These are phyloP conservation scores for Epichloe aotearoae DNA, from an alignment of 2,329 filamentous ascomycete species.

Conservation along the genomic window DNA sequence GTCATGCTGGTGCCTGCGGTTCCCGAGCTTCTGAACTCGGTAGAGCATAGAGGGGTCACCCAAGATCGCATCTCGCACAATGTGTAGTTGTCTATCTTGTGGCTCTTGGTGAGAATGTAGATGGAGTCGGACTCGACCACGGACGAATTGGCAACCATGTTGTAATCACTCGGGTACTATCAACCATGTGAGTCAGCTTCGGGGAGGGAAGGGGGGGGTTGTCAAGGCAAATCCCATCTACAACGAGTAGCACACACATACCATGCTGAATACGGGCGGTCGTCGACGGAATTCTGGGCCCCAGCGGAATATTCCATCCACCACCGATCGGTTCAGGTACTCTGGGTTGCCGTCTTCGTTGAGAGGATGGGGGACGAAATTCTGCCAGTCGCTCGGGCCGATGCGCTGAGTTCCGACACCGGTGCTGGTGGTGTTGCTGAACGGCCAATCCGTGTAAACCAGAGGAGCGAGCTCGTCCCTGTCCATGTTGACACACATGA, in stretches of 20 bases:
- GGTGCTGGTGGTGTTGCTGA: slow-evolving; percentile 21
- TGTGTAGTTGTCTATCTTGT: slow-evolving; percentile 36
- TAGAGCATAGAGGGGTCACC: slow-evolving; percentile 53
- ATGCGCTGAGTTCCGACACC: slow-evolving; percentile 20
- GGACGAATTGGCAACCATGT: slow-evolving; percentile 49
- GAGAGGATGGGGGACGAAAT: slow-evolving; percentile 21
- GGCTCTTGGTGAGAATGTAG: slow-evolving; percentile 49
- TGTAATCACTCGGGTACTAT: slow-evolving; percentile 46
- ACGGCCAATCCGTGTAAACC: slow-evolving; percentile 49
- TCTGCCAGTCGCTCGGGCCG: slow-evolving; percentile 20
- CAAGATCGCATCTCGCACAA: slow-evolving; percentile 56
- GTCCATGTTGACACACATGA: slow-evolving; percentile 57
- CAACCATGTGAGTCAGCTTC: too few species aligned
- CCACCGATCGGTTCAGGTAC: slow-evolving; percentile 42
- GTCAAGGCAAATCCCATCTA: too few species aligned
- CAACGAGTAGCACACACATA: slow-evolving; percentile 11
- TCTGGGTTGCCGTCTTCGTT: slow-evolving; percentile 13
- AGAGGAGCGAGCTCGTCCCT: slow-evolving; percentile 46
- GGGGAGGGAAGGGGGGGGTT: accelerated
- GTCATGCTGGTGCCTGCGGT: slow-evolving; percentile 44
- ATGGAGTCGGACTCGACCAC: slow-evolving; percentile 33
- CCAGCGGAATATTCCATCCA: slow-evolving; percentile 62
- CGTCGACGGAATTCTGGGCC: slow-evolving; percentile 35
- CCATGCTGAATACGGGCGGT: slow-evolving; percentile 39
- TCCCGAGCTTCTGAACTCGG: slow-evolving; percentile 42